Evolutionary conservation across 495 filamentous ascomycete genomes (phyloP), one percentile per base, ranked within the genome.

Genomic region (Daldinia concentrica): DNA sequence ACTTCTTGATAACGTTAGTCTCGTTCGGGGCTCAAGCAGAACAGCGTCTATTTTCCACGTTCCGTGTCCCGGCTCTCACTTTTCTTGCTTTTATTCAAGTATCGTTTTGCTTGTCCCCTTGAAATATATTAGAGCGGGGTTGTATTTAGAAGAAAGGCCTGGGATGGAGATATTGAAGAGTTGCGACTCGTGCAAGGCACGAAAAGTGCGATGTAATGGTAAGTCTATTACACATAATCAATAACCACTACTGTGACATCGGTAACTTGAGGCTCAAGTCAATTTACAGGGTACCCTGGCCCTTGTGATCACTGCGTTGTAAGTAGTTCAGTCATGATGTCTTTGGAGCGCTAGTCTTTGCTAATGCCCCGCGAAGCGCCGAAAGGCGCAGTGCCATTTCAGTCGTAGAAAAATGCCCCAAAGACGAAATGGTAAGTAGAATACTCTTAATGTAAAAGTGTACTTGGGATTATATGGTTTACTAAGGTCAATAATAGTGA

Each of bases 131-230:
- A 5, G 11, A 12, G 2, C 11, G 34, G 15, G 48, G 8, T 26
- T 24, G 0, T n/a, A 4, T 54, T 27, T 11, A 26, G 48, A 52
- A 27, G 19, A 30, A 26, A 14, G 37, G 43, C 17, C 8, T 14
- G 26, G 0, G 26, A 68, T 68, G 58, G 50, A 62, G 30, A 68
- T 57, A 26, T 43, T 62, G 3, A 79, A 77, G 43, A 76, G 74
- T 8, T 79, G 78, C 64, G 76, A 77, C 51, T 66, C 72, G 26
- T 79, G 76, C 54, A 78, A 77, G 45, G 45, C 68, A 15, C 74
- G 78, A 17, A 79, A 79, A 63, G 76, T 79, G 6, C 78, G 78
- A 52, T 79, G 78, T 65, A 75, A 72, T 43, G 61, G 78, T 79
- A 74, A 56, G 75, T 37, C 32, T 43, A 7, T 19, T 12, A 26